Conservation (phyloP, 192 early-diverging fungal genomes). For the Spizellomyces punctatus region DNA sequence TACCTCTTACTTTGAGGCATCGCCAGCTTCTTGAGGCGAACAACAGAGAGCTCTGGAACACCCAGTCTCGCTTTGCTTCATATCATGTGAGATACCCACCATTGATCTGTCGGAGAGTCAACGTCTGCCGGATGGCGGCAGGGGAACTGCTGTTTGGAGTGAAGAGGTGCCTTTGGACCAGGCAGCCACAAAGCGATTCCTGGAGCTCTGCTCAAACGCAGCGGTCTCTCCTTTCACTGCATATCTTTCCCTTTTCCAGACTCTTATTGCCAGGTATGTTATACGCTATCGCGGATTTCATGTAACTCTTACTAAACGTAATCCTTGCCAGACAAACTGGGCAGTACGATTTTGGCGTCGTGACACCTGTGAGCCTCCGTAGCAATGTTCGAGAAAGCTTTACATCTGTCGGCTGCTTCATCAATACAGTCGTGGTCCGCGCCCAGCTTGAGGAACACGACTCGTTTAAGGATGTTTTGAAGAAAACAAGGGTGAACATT, state of each 20-base stretch:
- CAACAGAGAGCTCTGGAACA: neutral
- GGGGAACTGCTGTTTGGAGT: neutral
- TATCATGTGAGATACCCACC: no score
- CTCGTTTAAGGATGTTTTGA: neutral
- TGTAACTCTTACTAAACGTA: neutral
- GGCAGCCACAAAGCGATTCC: neutral
- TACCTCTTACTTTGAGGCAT: no score
- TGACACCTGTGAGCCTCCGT: constrained; percentile 6
- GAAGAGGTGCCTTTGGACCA: neutral
- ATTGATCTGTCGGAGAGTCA: no score
- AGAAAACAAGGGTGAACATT: neutral
- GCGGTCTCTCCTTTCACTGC: constrained; percentile 4
- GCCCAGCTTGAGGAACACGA: neutral
- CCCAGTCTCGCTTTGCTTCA: neutral
- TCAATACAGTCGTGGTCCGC: constrained; percentile 14
- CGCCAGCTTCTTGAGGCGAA: neutral
- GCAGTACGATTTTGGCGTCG: constrained; percentile 2
- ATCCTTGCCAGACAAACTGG: neutral
- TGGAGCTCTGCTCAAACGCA: neutral
- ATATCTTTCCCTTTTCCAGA: constrained; percentile 12
- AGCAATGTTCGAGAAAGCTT: neutral
- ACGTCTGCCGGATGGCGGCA: no score
- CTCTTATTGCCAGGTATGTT: constrained; percentile 6
- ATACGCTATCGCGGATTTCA: neutral
- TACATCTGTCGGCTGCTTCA: constrained; percentile 12